Base-by-base conservation (phyloP, 2,329 filamentous ascomycete species). In the Didymella pinodella region DNA sequence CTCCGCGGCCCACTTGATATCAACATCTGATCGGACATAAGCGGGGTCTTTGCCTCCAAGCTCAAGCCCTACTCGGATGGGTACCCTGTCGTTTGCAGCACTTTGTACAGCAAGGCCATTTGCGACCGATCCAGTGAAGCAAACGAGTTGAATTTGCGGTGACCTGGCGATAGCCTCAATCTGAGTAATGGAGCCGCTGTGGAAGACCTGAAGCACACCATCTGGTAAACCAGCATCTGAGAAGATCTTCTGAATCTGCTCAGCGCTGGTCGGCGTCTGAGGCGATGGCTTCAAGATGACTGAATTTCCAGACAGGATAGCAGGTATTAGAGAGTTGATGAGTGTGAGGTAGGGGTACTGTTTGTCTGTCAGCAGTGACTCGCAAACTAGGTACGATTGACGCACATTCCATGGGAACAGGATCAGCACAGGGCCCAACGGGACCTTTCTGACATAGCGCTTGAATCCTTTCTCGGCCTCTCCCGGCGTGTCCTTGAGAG, bases 321-420 rank as follows among this genome's bases (percentile, higher is more conserved):
- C 94, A 18, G 94, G 94, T 63, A 98, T 87, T 58, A 98, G 83
- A 12, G 92, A 93, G 82, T 98, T 98, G 74, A 97, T 87, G 29
- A 97, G 86, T 66, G 93, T 96, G 48, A 98, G 83, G 77, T 97
- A 98, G 25, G 94, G 94, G 74, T 98, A 98, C 92, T 96, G 59
- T 38, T 61, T 11, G 56, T 26, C n/a, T 12, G 54, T 75, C 50
- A 75, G 64, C 51, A 55, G 47, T 48, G 36, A 48, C 41, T 22
- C 32, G 54, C 44, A 47, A 58, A 48, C 54, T 41, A 32, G 25
- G 32, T n/a, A 60, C 52, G 55, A 54, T 56, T 53, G 59, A 84
- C 92, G 80, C 79, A 95, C 93, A 80, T 98, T 98, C 94, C 94
- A 98, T 0, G 94, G 90, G 79, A 97, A 97, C 61, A 98, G 87